Evolutionary conservation across 805 yeast genomes (phyloP).

Genomic region (Wickerhamomyces xylosicus): DNA sequence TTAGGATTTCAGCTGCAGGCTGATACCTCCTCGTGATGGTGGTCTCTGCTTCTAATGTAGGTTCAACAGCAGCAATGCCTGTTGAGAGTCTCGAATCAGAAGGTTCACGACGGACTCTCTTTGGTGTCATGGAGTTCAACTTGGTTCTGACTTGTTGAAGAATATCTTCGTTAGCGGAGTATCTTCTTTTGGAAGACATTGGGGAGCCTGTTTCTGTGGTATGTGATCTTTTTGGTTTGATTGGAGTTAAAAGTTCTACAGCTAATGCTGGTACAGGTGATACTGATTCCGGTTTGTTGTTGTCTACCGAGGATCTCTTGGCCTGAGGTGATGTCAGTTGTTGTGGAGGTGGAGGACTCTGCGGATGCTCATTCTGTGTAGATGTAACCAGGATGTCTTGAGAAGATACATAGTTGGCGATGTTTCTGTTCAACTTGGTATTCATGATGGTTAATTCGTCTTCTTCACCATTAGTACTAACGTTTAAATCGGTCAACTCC

Average conservation of each 20-base stretch:
- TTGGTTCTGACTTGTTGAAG: slow-evolving; percentile 13
- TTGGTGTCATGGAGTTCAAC: slow-evolving; percentile 18
- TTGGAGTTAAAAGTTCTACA: slow-evolving; percentile 11
- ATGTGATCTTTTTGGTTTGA: slow-evolving; percentile 17
- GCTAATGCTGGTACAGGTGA: no score
- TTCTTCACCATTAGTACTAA: background rate
- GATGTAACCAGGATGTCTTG: background rate
- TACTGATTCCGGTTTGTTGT: no score
- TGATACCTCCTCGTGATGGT: background rate
- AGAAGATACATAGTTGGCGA: background rate
- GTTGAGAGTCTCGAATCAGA: background rate
- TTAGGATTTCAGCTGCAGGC: background rate
- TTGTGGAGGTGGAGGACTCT: no score
- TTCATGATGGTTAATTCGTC: background rate
- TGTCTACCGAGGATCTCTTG: no score
- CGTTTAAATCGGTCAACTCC: background rate
- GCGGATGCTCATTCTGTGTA: no score
- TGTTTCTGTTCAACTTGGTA: background rate
- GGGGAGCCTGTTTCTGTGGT: slow-evolving; percentile 22
- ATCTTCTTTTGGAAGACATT: slow-evolving; percentile 15
- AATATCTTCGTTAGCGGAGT: slow-evolving; percentile 2
- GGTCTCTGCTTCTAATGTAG: background rate
- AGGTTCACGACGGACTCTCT: slow-evolving; percentile 9
- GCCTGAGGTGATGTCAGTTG: no score
- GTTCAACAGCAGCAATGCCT: slow-evolving; percentile 1